Percentiles rank a stretch among this genome's conserved stretches.
These are phyloP conservation scores for cucumber (Cucumis sativus) DNA, from an alignment of 306 rosid species.

Conservation along the genomic window DNA sequence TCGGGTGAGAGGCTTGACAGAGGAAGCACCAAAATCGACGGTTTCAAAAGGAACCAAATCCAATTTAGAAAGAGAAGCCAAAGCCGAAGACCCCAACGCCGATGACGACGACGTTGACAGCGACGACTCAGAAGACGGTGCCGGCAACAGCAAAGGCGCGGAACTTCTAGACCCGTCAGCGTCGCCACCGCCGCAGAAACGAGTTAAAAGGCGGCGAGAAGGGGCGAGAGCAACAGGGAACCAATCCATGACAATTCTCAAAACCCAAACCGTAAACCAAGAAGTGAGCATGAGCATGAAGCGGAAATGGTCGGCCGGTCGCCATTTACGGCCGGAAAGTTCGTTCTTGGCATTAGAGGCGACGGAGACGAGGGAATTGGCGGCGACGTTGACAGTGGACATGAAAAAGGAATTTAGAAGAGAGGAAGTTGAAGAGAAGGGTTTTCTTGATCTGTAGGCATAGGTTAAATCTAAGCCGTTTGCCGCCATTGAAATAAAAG, in stretches of 20 bases:
- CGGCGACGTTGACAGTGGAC: slow-evolving; percentile 28
- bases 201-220: slow-evolving; percentile 11
- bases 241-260: slow-evolving; percentile 25
- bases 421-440: not conserved
- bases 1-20: slow-evolving; percentile 23
- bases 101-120: not conserved
- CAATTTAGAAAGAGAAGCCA: slow-evolving; percentile 11
- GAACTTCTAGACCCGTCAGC: not conserved
- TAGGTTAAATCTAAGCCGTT: not conserved
- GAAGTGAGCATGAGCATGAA: slow-evolving; percentile 23
- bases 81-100: slow-evolving; percentile 8
- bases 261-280: slow-evolving; percentile 25
- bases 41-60: slow-evolving; percentile 19
- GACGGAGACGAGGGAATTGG: slow-evolving; percentile 28
- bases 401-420: slow-evolving; percentile 14
- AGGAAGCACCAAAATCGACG: slow-evolving; percentile 9
- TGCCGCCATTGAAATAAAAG: not conserved
- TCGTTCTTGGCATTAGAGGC: slow-evolving; percentile 4
- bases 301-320: slow-evolving; percentile 19
- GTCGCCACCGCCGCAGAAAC: not conserved
- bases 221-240: slow-evolving; percentile 8
- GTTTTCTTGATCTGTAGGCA: not conserved
- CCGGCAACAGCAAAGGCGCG: not conserved
- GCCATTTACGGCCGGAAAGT: slow-evolving; percentile 8
- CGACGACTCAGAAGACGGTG: not conserved